Conservation (phyloP, 768 basidiomycete genomes). For the Pleurotus ostreatus region DNA sequence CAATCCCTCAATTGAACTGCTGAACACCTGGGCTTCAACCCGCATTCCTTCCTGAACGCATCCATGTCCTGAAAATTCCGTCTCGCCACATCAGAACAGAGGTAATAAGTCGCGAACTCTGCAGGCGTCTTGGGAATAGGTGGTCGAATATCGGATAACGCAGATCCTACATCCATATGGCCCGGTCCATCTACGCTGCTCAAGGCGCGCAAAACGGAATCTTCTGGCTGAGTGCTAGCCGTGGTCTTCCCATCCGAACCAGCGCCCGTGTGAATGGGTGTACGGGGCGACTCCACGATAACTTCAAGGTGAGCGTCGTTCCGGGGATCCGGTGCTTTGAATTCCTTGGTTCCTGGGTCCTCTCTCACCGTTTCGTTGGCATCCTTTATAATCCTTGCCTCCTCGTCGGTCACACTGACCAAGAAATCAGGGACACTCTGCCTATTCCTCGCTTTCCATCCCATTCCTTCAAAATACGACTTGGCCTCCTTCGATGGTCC, state of each 20-base stretch:
- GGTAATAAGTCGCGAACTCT: constrained; percentile 39
- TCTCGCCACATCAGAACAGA: constrained; percentile 24
- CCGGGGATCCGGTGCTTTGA: background rate
- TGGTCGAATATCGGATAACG: background rate
- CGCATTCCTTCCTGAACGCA: constrained; percentile 40
- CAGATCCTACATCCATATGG: background rate
- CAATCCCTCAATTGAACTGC: too few relatives aligned
- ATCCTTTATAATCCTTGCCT: background rate
- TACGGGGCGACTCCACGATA: background rate
- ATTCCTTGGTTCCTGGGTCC: too few relatives aligned
- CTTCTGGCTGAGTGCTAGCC: too few relatives aligned
- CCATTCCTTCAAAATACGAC: constrained; percentile 71
- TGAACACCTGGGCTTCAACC: constrained; percentile 34
- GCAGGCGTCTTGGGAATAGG: constrained; percentile 36
- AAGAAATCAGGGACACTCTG: constrained; percentile 67
- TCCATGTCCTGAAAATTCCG: constrained; percentile 43
- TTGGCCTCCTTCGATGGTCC: constrained; percentile 54
- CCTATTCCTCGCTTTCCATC: constrained; percentile 51
- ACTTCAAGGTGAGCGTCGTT: background rate
- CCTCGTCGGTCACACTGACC: constrained; percentile 45
- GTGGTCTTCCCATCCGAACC: too few relatives aligned
- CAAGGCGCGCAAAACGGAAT: too few relatives aligned
- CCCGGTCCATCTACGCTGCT: background rate
- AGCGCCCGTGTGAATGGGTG: background rate
- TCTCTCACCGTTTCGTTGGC: background rate